A percentile compares a stretch with the other conserved stretches of the same genome.
Evolutionary conservation across 2,329 filamentous ascomycete genomes (phyloP).

Genomic region (Colletotrichum gloeosporioides): DNA sequence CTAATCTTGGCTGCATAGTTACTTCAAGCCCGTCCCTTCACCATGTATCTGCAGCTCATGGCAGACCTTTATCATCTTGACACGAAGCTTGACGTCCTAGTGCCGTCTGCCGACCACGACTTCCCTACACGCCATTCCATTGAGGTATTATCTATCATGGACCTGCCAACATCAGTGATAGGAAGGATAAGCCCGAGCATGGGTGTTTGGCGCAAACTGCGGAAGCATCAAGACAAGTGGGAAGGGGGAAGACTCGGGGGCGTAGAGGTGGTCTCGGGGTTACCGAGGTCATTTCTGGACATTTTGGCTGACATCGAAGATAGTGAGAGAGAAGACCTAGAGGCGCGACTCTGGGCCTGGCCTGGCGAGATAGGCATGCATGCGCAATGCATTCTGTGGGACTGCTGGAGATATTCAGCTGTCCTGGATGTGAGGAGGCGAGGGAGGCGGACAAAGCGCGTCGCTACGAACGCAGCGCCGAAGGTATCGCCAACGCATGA

Average conservation of each 20-base stretch:
- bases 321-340: slow-evolving; percentile 9
- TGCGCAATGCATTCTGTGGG: slow-evolving; percentile 33
- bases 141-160: slow-evolving; percentile 24
- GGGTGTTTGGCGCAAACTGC: slow-evolving; percentile 18
- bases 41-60: slow-evolving; percentile 20
- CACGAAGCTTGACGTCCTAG: neutral
- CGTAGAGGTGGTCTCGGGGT: slow-evolving; percentile 33
- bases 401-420: slow-evolving; percentile 29
- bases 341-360: slow-evolving; percentile 26
- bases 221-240: slow-evolving; percentile 16
- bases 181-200: slow-evolving; percentile 15
- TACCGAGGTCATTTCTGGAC: slow-evolving; percentile 31
- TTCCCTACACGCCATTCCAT: slow-evolving; percentile 1
- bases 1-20: neutral
- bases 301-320: slow-evolving; percentile 26
- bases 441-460: neutral
- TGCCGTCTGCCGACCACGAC: slow-evolving; percentile 1
- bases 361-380: slow-evolving; percentile 29
- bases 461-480: neutral
- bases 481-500: neutral
- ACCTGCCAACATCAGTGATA: slow-evolving; percentile 16
- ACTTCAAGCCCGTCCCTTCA: slow-evolving; percentile 14
- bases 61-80: slow-evolving; percentile 12
- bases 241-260: slow-evolving; percentile 3
- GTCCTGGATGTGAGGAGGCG: slow-evolving; percentile 26